phyloP scores from a whole-genome alignment of 2,329 filamentous ascomycete species.

The Cladosporium sp. region DNA sequence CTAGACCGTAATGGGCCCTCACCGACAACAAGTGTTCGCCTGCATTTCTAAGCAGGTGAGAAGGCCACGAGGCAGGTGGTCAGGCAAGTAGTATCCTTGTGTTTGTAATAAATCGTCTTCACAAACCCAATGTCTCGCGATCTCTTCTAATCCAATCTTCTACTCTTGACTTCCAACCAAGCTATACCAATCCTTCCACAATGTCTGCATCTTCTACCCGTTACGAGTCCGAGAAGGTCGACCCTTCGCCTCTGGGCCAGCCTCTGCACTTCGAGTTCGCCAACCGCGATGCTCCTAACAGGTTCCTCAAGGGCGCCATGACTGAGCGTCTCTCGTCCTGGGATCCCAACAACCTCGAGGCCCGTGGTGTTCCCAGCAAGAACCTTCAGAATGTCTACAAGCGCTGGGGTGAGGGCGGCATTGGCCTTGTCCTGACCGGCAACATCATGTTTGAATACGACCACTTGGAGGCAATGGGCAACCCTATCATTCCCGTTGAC shows the following conservation, averaged over 20 bases:
- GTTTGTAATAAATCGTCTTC: background rate
- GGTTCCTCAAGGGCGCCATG: constrained; percentile 70
- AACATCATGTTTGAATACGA: constrained; percentile 66
- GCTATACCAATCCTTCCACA: background rate
- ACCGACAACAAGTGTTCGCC: constrained; percentile 10
- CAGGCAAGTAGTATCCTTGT: background rate
- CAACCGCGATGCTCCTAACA: constrained; percentile 59
- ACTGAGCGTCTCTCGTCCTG: constrained; percentile 64
- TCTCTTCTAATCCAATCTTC: background rate
- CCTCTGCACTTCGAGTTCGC: constrained; percentile 51
- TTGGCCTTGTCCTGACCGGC: constrained; percentile 60
- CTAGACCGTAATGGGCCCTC: constrained; percentile 11
- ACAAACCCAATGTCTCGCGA: constrained; percentile 8
- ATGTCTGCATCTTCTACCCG: constrained; percentile 27
- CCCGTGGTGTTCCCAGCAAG: constrained; percentile 56
- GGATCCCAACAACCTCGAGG: constrained; percentile 53
- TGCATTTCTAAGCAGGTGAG: constrained; percentile 17
- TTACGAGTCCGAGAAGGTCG: constrained; percentile 44
- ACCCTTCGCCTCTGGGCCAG: constrained; percentile 43
- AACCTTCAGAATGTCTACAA: constrained; percentile 59
- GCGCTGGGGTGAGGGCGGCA: constrained; percentile 60
- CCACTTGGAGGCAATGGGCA: constrained; percentile 57
- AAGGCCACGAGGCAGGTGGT: background rate
- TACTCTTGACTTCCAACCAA: background rate
- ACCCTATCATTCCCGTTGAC: constrained; percentile 58